These are phyloP conservation scores for Scutellaria galericulata DNA, from an alignment of 257 asterid genomes.

Conservation along the genomic window DNA sequence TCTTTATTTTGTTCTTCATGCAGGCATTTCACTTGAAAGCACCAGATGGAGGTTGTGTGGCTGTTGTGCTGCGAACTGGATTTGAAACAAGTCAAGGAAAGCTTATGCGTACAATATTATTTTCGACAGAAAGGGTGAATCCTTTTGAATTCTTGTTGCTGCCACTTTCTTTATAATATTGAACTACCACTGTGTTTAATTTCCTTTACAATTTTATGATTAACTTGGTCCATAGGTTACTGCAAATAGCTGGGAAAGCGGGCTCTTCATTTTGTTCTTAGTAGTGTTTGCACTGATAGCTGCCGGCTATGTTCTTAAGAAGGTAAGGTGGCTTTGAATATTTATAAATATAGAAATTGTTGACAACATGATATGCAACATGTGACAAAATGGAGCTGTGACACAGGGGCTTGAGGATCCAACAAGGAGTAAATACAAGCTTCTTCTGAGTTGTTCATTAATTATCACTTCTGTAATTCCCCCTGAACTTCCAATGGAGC, in stretches of 20 bases:
- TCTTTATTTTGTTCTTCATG: constrained; percentile 33
- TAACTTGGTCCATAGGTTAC: constrained; percentile 66
- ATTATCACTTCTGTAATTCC: constrained; percentile 98
- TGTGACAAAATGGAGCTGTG: constrained; percentile 35
- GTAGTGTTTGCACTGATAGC: constrained; percentile 95
- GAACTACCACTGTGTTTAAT: background rate
- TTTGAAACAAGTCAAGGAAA: constrained; percentile 99
- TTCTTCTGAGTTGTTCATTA: constrained; percentile 89
- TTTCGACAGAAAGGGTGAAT: constrained; percentile 97
- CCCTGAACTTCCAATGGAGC: constrained; percentile 98
- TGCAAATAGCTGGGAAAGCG: constrained; percentile 99
- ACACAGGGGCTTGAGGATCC: constrained; percentile 98
- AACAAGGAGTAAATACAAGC: constrained; percentile 97
- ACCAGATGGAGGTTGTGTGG: constrained; percentile 99
- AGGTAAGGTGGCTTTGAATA: constrained; percentile 50
- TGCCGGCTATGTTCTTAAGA: constrained; percentile 96
- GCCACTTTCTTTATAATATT: constrained; percentile 27
- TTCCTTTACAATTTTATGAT: constrained; percentile 25
- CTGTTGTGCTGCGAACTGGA: constrained; percentile 96
- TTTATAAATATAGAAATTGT: constrained; percentile 14
- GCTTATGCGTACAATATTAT: constrained; percentile 96
- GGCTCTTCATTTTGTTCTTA: constrained; percentile 87
- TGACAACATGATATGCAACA: constrained; percentile 21
- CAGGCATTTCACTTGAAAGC: constrained; percentile 88
- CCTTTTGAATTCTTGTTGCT: constrained; percentile 32